A percentile compares a stretch with the other conserved stretches of the same genome.
phyloP scores from a whole-genome alignment of 2,329 filamentous ascomycete species.

The Ascochyta viciae-villosae region DNA sequence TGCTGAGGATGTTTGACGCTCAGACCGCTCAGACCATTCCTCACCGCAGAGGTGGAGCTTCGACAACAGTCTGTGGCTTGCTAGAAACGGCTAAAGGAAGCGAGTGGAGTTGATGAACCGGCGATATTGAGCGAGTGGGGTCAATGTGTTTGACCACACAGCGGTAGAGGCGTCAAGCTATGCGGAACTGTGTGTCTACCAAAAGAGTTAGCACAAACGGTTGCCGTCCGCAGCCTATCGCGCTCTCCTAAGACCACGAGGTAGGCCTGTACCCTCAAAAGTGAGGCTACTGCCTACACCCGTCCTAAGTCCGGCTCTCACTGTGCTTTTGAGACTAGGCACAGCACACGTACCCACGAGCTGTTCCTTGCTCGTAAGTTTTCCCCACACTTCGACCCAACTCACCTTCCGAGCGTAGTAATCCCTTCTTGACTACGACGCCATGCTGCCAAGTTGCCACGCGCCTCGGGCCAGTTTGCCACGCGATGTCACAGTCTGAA shows the following conservation, averaged over 20 bases:
- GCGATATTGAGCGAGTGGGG: not conserved
- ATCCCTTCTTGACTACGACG: not conserved
- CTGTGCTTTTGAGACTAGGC: not conserved
- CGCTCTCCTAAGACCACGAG: not conserved
- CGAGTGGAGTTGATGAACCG: not conserved
- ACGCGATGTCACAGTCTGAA: not conserved
- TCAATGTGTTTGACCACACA: not conserved
- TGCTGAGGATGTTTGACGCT: too few species aligned
- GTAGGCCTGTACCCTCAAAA: not conserved
- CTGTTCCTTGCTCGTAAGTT: not conserved
- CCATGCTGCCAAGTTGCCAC: slow-evolving; percentile 3
- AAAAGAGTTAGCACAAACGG: not conserved
- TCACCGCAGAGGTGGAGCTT: too few species aligned
- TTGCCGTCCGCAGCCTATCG: not conserved
- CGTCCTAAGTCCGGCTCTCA: not conserved
- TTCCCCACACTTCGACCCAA: slow-evolving; percentile 11
- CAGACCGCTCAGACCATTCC: too few species aligned
- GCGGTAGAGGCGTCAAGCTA: not conserved
- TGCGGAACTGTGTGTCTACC: not conserved
- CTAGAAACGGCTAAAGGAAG: not conserved
- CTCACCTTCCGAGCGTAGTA: slow-evolving; percentile 6
- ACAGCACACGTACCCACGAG: not conserved
- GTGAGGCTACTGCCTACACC: slow-evolving; percentile 1
- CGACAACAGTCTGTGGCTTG: too few species aligned
- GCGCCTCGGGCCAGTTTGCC: slow-evolving; percentile 1